Conservation (phyloP, 306 rosid genomes). For the Dalbergia cultrata region DNA sequence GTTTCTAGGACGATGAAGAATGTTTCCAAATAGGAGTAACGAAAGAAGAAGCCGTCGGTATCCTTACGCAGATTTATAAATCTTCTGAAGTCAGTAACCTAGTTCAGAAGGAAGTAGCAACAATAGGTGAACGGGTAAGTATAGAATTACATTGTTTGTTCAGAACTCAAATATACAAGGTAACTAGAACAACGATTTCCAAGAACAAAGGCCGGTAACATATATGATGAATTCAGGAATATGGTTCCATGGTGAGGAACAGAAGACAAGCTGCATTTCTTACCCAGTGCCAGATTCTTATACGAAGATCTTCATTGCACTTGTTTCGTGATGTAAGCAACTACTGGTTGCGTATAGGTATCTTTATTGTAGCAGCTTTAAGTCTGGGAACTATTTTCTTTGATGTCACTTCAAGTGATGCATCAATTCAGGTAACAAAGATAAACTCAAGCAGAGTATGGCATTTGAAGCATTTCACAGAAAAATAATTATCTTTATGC, state of each 20-base stretch:
- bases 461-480: neutral
- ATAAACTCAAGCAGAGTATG: neutral
- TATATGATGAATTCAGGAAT: slow-evolving; percentile 18
- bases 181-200: neutral
- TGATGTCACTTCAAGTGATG: slow-evolving; percentile 45
- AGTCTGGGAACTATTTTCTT: slow-evolving; percentile 59
- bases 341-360: slow-evolving; percentile 64
- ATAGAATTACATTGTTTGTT: neutral
- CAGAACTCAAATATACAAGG: neutral
- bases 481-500: neutral
- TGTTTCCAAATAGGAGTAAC: slow-evolving; percentile 15
- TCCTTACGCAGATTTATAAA: slow-evolving; percentile 39
- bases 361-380: slow-evolving; percentile 41
- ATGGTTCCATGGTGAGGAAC: slow-evolving; percentile 39
- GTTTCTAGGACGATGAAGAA: slow-evolving; percentile 48
- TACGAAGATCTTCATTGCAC: slow-evolving; percentile 59
- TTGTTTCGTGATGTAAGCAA: slow-evolving; percentile 64
- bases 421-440: slow-evolving; percentile 49
- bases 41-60: slow-evolving; percentile 51
- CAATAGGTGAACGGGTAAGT: slow-evolving; percentile 48
- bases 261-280: slow-evolving; percentile 58
- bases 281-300: slow-evolving; percentile 54
- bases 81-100: slow-evolving; percentile 43
- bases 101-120: slow-evolving; percentile 46
- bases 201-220: neutral